Conservation (phyloP, 2,329 filamentous ascomycete genomes). For the Penicillium frequentans region DNA sequence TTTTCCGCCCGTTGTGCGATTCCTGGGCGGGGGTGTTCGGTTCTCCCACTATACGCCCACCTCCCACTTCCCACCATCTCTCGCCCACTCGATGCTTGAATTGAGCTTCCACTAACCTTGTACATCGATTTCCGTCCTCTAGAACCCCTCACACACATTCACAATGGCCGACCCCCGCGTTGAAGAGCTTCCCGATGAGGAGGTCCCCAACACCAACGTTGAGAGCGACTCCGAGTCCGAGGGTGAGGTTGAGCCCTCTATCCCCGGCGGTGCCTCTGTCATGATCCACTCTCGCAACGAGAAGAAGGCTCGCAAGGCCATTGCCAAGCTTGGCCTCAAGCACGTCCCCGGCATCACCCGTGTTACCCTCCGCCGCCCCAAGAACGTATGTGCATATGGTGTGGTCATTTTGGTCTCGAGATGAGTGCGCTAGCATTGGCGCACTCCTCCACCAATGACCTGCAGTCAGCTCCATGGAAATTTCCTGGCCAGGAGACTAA, state of each 20-base stretch:
- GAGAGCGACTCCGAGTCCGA: slow-evolving; percentile 60
- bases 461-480: not conserved
- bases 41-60: slow-evolving; percentile 19
- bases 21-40: slow-evolving; percentile 17
- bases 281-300: slow-evolving; percentile 98
- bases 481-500: not conserved
- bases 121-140: slow-evolving; percentile 4
- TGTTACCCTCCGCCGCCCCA: slow-evolving; percentile 95
- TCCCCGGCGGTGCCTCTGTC: slow-evolving; percentile 82
- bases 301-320: slow-evolving; percentile 99
- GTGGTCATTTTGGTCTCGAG: not conserved
- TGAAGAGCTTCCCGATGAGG: slow-evolving; percentile 91
- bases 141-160: slow-evolving; percentile 26
- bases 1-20: slow-evolving; percentile 27
- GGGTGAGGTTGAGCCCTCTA: slow-evolving; percentile 57
- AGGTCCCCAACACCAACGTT: slow-evolving; percentile 79
- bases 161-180: slow-evolving; percentile 97
- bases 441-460: not conserved
- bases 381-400: slow-evolving; percentile 75
- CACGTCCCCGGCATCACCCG: slow-evolving; percentile 96
- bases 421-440: not conserved
- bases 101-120: not conserved
- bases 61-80: slow-evolving; percentile 11
- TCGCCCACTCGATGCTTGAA: not conserved
- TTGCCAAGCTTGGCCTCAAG: slow-evolving; percentile 96